Conservation (phyloP, 2,329 filamentous ascomycete species). For the Dactylonectria estremocensis region DNA sequence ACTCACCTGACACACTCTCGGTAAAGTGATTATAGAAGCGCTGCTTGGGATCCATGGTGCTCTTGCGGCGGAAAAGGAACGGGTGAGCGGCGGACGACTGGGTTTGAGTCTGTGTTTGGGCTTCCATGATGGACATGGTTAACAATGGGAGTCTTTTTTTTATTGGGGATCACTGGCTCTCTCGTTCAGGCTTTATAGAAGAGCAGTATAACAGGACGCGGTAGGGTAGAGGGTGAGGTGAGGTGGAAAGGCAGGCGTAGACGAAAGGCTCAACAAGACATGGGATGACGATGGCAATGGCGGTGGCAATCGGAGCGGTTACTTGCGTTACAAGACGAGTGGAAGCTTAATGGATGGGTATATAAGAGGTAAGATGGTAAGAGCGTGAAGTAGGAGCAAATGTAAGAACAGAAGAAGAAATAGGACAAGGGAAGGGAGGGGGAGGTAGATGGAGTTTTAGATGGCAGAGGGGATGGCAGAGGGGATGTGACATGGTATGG, state of each 20-base stretch:
- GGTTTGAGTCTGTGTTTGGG: slow-evolving; percentile 43
- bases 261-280: slow-evolving; percentile 13
- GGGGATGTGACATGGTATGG: background rate
- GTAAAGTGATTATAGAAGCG: slow-evolving; percentile 90
- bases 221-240: background rate
- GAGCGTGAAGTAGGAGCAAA: slow-evolving; percentile 10
- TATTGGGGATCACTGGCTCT: slow-evolving; percentile 4
- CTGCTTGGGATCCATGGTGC: slow-evolving; percentile 71
- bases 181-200: slow-evolving; percentile 8
- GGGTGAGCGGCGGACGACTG: slow-evolving; percentile 45
- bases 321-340: slow-evolving; percentile 31
- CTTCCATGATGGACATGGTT: slow-evolving; percentile 44
- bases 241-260: slow-evolving; percentile 16
- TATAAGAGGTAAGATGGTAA: slow-evolving; percentile 8
- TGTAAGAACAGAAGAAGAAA: slow-evolving; percentile 18
- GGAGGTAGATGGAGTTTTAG: slow-evolving; percentile 37
- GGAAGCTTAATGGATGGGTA: slow-evolving; percentile 22
- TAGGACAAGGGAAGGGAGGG: slow-evolving; percentile 10
- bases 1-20: slow-evolving; percentile 78
- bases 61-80: slow-evolving; percentile 41
- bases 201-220: background rate
- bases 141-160: slow-evolving; percentile 31
- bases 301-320: slow-evolving; percentile 2
- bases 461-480: slow-evolving; percentile 17
- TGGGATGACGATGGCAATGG: slow-evolving; percentile 22